Conservation (phyloP, 2,329 filamentous ascomycete species). For the Colletotrichum viniferum region DNA sequence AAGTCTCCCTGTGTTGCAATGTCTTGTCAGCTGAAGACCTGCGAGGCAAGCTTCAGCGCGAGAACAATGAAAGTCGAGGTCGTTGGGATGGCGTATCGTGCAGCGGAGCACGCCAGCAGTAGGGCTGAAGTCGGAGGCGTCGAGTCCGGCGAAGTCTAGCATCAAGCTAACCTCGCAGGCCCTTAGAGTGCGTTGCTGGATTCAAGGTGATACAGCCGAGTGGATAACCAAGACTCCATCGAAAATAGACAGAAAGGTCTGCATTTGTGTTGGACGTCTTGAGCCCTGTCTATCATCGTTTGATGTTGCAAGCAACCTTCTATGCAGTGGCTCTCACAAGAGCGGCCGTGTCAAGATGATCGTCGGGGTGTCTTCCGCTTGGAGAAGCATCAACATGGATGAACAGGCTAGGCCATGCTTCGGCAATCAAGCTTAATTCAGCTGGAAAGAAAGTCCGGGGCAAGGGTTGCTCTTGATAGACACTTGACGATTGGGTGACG, state of each 20-base stretch:
- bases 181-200: not conserved
- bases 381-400: not conserved
- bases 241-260: not conserved
- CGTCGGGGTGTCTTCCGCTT: not conserved
- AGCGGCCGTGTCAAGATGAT: not conserved
- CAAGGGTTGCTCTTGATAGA: not conserved
- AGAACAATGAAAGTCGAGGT: not conserved
- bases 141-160: not conserved
- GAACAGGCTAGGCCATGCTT: not conserved
- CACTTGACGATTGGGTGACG: not conserved
- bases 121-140: slow-evolving; percentile 3
- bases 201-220: not conserved
- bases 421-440: not conserved
- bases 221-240: not conserved
- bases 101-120: not conserved
- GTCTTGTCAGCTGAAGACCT: not conserved
- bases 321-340: not conserved
- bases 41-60: not conserved
- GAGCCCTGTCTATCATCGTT: not conserved
- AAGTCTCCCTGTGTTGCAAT: not conserved
- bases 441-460: not conserved
- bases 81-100: not conserved
- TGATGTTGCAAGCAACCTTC: not conserved
- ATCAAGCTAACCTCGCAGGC: not conserved
- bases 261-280: not conserved